phyloP scores from a whole-genome alignment of 2,329 filamentous ascomycete genomes.

The Epichloe uncinata region DNA sequence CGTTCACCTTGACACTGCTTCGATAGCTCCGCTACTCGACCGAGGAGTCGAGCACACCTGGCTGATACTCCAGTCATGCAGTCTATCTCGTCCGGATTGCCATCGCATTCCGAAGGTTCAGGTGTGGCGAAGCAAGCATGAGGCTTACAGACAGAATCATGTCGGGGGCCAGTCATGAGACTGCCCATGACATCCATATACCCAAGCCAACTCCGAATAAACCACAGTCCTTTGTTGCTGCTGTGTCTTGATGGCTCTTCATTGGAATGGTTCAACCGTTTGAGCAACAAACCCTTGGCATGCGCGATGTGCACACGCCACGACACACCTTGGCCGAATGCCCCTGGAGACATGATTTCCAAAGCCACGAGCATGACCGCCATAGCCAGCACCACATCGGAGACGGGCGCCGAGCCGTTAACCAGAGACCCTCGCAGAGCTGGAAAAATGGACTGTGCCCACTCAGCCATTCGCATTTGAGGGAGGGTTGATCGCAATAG shows the following conservation, averaged over 20 bases:
- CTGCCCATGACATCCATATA: conserved; percentile 72
- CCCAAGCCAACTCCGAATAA: conserved; percentile 70
- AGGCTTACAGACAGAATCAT: neutral
- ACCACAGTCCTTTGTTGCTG: conserved; percentile 47
- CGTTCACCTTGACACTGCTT: conserved; percentile 54
- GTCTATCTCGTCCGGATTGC: conserved; percentile 50
- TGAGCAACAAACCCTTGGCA: conserved; percentile 61
- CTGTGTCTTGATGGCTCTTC: neutral
- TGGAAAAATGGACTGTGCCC: conserved; percentile 69
- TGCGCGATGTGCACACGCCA: conserved; percentile 72
- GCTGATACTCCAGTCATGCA: conserved; percentile 53
- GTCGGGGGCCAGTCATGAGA: conserved; percentile 42
- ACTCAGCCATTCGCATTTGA: conserved; percentile 61
- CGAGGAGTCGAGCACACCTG: conserved; percentile 65
- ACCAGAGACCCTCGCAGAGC: conserved; percentile 54
- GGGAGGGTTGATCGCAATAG: conserved; percentile 63
- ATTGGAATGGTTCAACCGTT: conserved; percentile 25
- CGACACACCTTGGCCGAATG: conserved; percentile 65
- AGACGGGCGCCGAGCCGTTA: conserved; percentile 47
- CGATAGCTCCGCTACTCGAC: conserved; percentile 59
- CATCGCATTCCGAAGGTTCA: neutral
- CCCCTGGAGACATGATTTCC: conserved; percentile 70
- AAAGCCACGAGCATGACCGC: conserved; percentile 76
- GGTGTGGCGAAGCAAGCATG: neutral
- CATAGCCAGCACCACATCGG: conserved; percentile 62